These are phyloP conservation scores for Stemphylium beticola DNA, from an alignment of 2,329 filamentous ascomycete species.

Conservation along the genomic window DNA sequence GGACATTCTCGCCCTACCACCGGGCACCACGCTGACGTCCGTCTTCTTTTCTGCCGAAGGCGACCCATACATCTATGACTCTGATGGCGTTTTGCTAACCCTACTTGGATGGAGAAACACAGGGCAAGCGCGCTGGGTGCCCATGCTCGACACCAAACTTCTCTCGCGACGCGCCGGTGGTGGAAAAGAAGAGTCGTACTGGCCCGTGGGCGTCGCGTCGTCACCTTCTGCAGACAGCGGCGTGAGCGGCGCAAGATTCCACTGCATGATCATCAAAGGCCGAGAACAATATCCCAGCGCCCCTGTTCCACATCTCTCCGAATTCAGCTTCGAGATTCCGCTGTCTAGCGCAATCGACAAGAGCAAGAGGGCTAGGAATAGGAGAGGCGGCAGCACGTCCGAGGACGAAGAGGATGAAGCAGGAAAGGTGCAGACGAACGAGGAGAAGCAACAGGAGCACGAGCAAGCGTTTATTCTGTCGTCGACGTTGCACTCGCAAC, in stretches of 20 bases:
- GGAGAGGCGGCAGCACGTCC: conserved; percentile 42
- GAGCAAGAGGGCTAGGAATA: conserved; percentile 21
- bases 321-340: conserved; percentile 91
- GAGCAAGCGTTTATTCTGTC: conserved; percentile 84
- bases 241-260: conserved; percentile 85
- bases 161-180: conserved; percentile 83
- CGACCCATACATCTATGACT: conserved; percentile 97
- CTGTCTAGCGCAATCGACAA: conserved; percentile 63
- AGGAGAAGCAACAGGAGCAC: conserved; percentile 65
- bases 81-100: conserved; percentile 84
- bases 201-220: conserved; percentile 91
- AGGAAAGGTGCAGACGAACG: conserved; percentile 15
- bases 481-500: conserved; percentile 73
- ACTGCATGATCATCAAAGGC: conserved; percentile 98
- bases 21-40: conserved; percentile 74
- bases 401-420: conserved; percentile 46
- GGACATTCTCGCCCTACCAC: conserved; percentile 84
- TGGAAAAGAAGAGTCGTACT: conserved; percentile 88
- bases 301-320: conserved; percentile 89
- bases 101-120: conserved; percentile 89
- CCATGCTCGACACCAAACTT: conserved; percentile 85
- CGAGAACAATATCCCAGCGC: conserved; percentile 81
- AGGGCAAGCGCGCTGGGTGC: conserved; percentile 88
- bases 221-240: conserved; percentile 65
- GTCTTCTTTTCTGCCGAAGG: conserved; percentile 93